These are phyloP conservation scores for Trichophyton schoenleinii DNA, from an alignment of 2,329 filamentous ascomycete genomes.

Conservation along the genomic window DNA sequence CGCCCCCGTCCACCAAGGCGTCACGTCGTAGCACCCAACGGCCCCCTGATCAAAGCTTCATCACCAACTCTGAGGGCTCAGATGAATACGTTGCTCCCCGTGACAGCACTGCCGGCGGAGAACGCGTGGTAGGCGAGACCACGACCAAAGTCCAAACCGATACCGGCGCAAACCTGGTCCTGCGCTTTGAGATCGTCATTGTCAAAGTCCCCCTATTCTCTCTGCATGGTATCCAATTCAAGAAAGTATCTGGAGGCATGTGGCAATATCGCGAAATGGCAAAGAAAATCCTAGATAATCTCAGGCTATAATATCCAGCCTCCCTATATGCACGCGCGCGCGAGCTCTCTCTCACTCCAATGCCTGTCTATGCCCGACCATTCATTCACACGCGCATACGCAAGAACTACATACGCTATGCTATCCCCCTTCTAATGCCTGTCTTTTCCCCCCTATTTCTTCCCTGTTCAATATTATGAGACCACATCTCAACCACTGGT, in stretches of 20 bases:
- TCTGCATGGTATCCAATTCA: slow-evolving; percentile 94
- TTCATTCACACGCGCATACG: no score
- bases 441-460: not conserved
- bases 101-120: slow-evolving; percentile 38
- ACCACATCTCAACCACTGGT: not conserved
- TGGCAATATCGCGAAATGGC: slow-evolving; percentile 99
- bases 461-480: not conserved
- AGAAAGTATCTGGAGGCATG: slow-evolving; percentile 86
- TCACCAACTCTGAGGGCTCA: slow-evolving; percentile 75
- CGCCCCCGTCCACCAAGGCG: slow-evolving; percentile 33
- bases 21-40: slow-evolving; percentile 32
- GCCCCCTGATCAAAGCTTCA: slow-evolving; percentile 55
- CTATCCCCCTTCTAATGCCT: not conserved
- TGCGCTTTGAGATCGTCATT: slow-evolving; percentile 92
- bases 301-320: slow-evolving; percentile 51
- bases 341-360: not conserved
- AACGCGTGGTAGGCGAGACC: slow-evolving; percentile 66
- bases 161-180: slow-evolving; percentile 66
- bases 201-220: slow-evolving; percentile 92
- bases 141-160: slow-evolving; percentile 86
- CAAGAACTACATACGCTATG: no score
- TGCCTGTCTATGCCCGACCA: not conserved
- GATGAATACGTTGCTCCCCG: slow-evolving; percentile 53
- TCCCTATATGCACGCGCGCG: not conserved
- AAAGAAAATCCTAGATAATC: slow-evolving; percentile 78